These are phyloP conservation scores for Apiotrichum gracile DNA, from an alignment of 1,284 basidiomycete genomes.

Conservation along the genomic window DNA sequence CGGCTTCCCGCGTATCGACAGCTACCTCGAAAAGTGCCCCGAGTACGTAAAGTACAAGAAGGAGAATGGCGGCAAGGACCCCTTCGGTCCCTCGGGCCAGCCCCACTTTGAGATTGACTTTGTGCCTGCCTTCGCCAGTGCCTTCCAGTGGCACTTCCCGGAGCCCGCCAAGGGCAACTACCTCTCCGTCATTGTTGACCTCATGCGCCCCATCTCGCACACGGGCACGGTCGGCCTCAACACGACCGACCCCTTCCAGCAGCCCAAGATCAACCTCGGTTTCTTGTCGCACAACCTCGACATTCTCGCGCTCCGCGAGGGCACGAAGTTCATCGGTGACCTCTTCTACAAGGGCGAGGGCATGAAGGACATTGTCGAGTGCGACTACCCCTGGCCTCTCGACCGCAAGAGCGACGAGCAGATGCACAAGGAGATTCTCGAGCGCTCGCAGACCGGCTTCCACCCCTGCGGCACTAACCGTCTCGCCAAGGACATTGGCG, in stretches of 20 bases:
- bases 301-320: slow-evolving; percentile 29
- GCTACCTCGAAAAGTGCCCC: slow-evolving; percentile 3
- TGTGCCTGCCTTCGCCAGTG: slow-evolving; percentile 8
- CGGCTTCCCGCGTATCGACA: slow-evolving; percentile 13
- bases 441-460: slow-evolving; percentile 46
- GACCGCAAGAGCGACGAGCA: slow-evolving; percentile 12
- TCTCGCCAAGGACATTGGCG: slow-evolving; percentile 57
- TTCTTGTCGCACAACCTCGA: slow-evolving; percentile 50
- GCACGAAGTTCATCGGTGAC: slow-evolving; percentile 11
- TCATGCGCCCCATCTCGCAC: slow-evolving; percentile 11
- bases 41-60: slow-evolving; percentile 12
- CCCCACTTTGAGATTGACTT: slow-evolving; percentile 17
- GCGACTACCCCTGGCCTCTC: slow-evolving; percentile 21
- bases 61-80: slow-evolving; percentile 10
- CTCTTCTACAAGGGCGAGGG: slow-evolving; percentile 24
- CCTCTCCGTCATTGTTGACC: slow-evolving; percentile 13
- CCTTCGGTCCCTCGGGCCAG: slow-evolving; percentile 13
- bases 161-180: slow-evolving; percentile 6
- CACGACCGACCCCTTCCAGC: slow-evolving; percentile 54
- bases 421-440: slow-evolving; percentile 39
- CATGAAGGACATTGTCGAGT: slow-evolving; percentile 21
- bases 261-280: slow-evolving; percentile 58
- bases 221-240: slow-evolving; percentile 49
- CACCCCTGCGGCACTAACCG: slow-evolving; percentile 59
- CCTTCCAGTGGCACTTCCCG: slow-evolving; percentile 15